phyloP scores from a whole-genome alignment of 495 filamentous ascomycete species.

The Penicillium argentinense region DNA sequence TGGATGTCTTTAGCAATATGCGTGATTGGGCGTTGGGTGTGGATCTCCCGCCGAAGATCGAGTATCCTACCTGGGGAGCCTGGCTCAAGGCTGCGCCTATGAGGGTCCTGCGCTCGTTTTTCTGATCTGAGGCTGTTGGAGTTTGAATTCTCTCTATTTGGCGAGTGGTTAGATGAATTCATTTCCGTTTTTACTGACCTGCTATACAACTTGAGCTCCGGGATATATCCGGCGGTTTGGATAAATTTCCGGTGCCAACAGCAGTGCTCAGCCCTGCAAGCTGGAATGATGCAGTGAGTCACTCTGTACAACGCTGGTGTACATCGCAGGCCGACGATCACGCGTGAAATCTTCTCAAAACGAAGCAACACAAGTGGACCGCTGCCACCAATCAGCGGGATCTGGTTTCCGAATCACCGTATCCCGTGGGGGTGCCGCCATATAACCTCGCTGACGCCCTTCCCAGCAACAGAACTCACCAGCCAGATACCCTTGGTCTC shows the following conservation, averaged over 20 bases:
- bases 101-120: constrained; percentile 29
- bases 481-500: too few relatives aligned
- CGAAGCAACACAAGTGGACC: too few relatives aligned
- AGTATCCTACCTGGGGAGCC: constrained; percentile 28
- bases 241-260: not conserved
- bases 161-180: too few relatives aligned
- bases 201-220: too few relatives aligned
- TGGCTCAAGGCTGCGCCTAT: constrained; percentile 28
- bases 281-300: too few relatives aligned
- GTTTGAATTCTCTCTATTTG: too few relatives aligned
- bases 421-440: constrained; percentile 8
- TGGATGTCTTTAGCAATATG: constrained; percentile 23
- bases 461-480: not conserved
- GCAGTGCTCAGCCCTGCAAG: too few relatives aligned
- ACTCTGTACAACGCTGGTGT: too few relatives aligned
- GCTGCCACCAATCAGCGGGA: constrained; percentile 22
- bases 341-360: too few relatives aligned
- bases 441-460: constrained; percentile 7
- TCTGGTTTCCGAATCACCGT: constrained; percentile 15
- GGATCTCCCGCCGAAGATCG: constrained; percentile 24
- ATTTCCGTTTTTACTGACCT: too few relatives aligned
- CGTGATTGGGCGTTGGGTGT: constrained; percentile 26
- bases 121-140: constrained; percentile 43
- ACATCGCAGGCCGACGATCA: too few relatives aligned
- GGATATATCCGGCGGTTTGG: not conserved